phyloP scores from a whole-genome alignment of 805 yeast genomes.

The Saturnispora kantuleensis region DNA sequence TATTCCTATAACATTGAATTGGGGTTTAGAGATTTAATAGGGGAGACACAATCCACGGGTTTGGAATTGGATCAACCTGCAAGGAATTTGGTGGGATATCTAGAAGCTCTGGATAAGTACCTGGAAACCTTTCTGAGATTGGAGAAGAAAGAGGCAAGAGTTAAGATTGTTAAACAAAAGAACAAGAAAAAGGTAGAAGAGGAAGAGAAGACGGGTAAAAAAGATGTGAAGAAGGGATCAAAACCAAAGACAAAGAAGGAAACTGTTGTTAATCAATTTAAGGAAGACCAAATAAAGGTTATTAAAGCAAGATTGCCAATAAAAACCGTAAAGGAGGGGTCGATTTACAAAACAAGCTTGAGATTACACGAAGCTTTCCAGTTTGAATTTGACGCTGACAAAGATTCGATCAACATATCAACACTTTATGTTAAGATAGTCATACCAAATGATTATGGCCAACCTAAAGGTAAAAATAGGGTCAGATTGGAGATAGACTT shows the following conservation, averaged over 20 bases:
- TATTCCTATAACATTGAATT: conserved; percentile 54
- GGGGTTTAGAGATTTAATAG: conserved; percentile 37
- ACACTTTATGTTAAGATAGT: conserved; percentile 22
- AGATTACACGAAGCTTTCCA: conserved; percentile 23
- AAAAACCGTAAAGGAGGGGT: conserved; percentile 16
- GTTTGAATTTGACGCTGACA: conserved; percentile 23
- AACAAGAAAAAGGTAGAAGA: conserved; percentile 11
- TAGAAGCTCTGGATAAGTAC: conserved; percentile 45
- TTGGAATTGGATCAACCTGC: conserved; percentile 18
- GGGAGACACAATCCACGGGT: conserved; percentile 26
- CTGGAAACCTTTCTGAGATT: conserved; percentile 49
- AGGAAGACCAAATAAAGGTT: conserved; percentile 19
- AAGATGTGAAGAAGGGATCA: conserved; percentile 5
- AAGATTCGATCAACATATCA: conserved; percentile 19
- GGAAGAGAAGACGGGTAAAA: not conserved
- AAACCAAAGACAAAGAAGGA: conserved; percentile 5
- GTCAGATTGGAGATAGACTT: conserved; percentile 26
- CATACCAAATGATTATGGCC: conserved; percentile 25
- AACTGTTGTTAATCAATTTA: conserved; percentile 3
- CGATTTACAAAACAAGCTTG: conserved; percentile 22
- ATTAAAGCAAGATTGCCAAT: conserved; percentile 21
- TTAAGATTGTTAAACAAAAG: conserved; percentile 43
- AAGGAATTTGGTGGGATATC: conserved; percentile 36
- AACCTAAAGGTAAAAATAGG: conserved; percentile 14
- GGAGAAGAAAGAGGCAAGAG: conserved; percentile 45